phyloP scores from a whole-genome alignment of 352 stramenopile genomes.

The Phytophthora niederhauseri region DNA sequence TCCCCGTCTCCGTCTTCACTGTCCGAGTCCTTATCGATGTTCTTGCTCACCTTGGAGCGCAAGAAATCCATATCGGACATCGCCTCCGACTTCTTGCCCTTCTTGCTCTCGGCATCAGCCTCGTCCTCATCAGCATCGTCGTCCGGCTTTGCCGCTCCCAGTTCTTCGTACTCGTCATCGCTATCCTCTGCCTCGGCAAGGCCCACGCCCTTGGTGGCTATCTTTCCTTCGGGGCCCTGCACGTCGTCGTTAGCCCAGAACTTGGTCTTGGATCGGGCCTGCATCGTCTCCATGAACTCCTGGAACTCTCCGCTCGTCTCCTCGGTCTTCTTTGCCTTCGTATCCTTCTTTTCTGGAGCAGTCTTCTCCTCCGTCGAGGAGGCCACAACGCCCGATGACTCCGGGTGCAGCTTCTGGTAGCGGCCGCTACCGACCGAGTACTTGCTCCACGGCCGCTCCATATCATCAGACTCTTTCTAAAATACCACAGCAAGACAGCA shows the following conservation, averaged over 20 bases:
- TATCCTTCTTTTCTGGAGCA: conserved; percentile 32
- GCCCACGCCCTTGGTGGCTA: conserved; percentile 32
- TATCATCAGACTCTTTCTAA: conserved; percentile 61
- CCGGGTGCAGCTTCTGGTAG: conserved; percentile 50
- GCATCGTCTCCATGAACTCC: conserved; percentile 93
- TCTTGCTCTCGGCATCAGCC: conserved; percentile 36
- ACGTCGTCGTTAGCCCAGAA: conserved; percentile 94
- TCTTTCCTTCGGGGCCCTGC: conserved; percentile 44
- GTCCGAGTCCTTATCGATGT: conserved; percentile 81
- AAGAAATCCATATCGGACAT: conserved; percentile 95
- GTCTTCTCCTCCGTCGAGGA: conserved; percentile 16
- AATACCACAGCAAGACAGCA: conserved; percentile 16
- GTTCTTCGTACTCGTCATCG: conserved; percentile 47
- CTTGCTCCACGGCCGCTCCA: conserved; percentile 88
- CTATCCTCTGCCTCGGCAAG: conserved; percentile 40
- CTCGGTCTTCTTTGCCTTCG: conserved; percentile 23
- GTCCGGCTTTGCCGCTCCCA: conserved; percentile 34
- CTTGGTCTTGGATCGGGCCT: conserved; percentile 87
- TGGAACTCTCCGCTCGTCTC: conserved; percentile 70
- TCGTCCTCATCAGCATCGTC: conserved; percentile 42
- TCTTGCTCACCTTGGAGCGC: conserved; percentile 93
- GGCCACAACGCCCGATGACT: conserved; percentile 16
- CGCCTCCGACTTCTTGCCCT: conserved; percentile 27
- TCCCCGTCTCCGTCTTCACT: conserved; percentile 19
- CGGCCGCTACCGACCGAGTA: conserved; percentile 87